Evolutionary conservation across 2,329 filamentous ascomycete species (phyloP), one percentile per base, ranked within the genome.

Genomic region (Tolypocladium ovalisporum): DNA sequence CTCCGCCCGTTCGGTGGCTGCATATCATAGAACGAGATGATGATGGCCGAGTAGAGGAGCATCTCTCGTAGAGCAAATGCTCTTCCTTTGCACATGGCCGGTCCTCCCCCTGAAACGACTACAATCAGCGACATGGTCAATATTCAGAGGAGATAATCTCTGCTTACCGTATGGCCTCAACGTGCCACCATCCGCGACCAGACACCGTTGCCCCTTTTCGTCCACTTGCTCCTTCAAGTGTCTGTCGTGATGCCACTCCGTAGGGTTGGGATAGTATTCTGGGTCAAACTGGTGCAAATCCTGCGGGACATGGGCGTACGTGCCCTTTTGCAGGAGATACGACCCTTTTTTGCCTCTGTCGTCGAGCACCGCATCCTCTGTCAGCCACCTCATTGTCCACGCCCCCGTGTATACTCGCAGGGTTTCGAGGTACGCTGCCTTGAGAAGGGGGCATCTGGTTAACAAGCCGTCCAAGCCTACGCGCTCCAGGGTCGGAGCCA

Each of bases 371-470:
- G 68, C 62, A 35, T 75, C 71, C 55, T 72, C 61, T n/a, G 64
- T 63, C 40, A 73, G 56, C 44, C 60, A 62, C 24, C 65, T 69
- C 51, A 70, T 62, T 1, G 64, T 62, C 68, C 70, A 71, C 3
- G 65, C 62, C 17, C 67, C 66, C 19, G 71, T 69, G 34, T 76
- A 75, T 0, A 75, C 54, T 13, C 75, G 65, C 52, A 76, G 52
- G 0, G 73, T 75, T 59, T 77, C 75, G 6, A 74, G 60, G 47
- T 75, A 74, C 2, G 70, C 65, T 1, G 72, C 72, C 54, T 73
- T 69, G 15, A 77, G 68, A 6, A 71, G 60, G 5, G 73, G 73
- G 54, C 73, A 75, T 12, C 67, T 66, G 7, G 62, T 63, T 24
- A 74, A 52, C 3, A 76, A 59, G 0, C 66, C 70, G 1, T 75